These are phyloP conservation scores for Begonia peltatifolia DNA, from an alignment of 306 rosid species.

Conservation along the genomic window DNA sequence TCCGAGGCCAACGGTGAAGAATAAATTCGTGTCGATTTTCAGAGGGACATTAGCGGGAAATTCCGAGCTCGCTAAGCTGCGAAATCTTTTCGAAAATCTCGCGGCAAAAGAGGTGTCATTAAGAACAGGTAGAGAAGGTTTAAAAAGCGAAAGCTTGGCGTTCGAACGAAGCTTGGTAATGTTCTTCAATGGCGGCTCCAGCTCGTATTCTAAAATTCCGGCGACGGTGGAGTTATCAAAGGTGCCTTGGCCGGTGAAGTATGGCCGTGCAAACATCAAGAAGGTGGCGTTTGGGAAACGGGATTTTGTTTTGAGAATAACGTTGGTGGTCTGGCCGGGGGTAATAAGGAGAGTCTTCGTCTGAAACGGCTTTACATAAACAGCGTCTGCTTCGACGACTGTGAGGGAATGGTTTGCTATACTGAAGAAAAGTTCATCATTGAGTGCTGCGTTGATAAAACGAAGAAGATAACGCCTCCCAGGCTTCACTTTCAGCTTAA, in stretches of 20 bases:
- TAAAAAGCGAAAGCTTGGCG: slow-evolving; percentile 12
- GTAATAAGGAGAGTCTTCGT: slow-evolving; percentile 25
- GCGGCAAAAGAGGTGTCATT: slow-evolving; percentile 40
- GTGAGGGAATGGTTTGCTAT: slow-evolving; percentile 62
- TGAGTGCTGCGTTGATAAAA: slow-evolving; percentile 68
- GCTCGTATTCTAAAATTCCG: slow-evolving; percentile 38
- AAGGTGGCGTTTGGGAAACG: slow-evolving; percentile 32
- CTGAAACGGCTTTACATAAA: slow-evolving; percentile 41
- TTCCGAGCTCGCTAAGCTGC: slow-evolving; percentile 31
- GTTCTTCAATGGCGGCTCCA: slow-evolving; percentile 4
- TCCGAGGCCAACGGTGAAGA: slow-evolving; percentile 56
- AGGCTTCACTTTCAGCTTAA: slow-evolving; percentile 47
- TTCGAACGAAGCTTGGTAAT: neutral
- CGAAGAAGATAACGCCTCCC: slow-evolving; percentile 64
- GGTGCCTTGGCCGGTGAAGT: slow-evolving; percentile 51
- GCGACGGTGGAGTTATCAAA: slow-evolving; percentile 68
- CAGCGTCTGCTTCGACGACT: slow-evolving; percentile 54
- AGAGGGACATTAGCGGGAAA: slow-evolving; percentile 57
- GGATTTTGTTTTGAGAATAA: slow-evolving; percentile 35
- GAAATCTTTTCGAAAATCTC: slow-evolving; percentile 25
- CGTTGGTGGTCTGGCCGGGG: slow-evolving; percentile 66
- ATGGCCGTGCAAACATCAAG: slow-evolving; percentile 60
- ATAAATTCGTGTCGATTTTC: slow-evolving; percentile 27
- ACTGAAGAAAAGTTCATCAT: slow-evolving; percentile 61
- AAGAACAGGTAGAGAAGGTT: slow-evolving; percentile 33